Conservation (phyloP, 352 stramenopile genomes). For the Globisporangium mamillatum region DNA sequence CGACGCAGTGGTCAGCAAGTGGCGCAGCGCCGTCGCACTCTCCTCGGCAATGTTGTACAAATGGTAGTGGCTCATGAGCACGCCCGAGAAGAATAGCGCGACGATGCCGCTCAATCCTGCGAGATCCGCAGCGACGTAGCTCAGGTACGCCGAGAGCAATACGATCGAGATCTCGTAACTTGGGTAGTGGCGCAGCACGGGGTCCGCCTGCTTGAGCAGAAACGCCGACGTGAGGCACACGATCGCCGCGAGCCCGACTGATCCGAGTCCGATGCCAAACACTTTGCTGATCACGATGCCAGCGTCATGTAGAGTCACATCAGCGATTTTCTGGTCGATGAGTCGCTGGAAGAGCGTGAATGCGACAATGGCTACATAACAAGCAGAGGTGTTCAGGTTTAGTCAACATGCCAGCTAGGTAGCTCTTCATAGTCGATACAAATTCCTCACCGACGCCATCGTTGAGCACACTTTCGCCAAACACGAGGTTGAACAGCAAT, state of each 20-base stretch:
- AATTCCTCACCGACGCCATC: constrained; percentile 85
- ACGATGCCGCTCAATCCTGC: constrained; percentile 90
- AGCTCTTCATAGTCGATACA: constrained; percentile 17
- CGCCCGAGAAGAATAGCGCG: constrained; percentile 92
- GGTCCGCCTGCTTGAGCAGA: constrained; percentile 75
- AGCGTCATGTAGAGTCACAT: constrained; percentile 72
- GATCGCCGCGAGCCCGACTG: constrained; percentile 61
- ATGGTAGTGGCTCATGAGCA: constrained; percentile 87
- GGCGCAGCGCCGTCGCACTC: constrained; percentile 67
- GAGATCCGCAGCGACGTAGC: constrained; percentile 76
- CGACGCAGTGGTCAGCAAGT: constrained; percentile 73
- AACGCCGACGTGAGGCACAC: constrained; percentile 82
- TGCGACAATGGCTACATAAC: constrained; percentile 66
- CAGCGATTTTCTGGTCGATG: constrained; percentile 64
- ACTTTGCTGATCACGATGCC: constrained; percentile 80
- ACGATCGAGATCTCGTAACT: constrained; percentile 88
- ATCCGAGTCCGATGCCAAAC: constrained; percentile 81
- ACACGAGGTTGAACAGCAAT: constrained; percentile 94
- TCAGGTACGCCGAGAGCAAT: constrained; percentile 77
- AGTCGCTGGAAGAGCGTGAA: constrained; percentile 82
- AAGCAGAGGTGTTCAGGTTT: not conserved
- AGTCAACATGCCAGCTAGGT: not conserved
- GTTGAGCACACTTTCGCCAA: constrained; percentile 95
- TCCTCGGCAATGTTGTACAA: constrained; percentile 80
- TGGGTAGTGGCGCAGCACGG: constrained; percentile 68